Conservation (phyloP, 306 rosid species). For the Pueraria montana region DNA sequence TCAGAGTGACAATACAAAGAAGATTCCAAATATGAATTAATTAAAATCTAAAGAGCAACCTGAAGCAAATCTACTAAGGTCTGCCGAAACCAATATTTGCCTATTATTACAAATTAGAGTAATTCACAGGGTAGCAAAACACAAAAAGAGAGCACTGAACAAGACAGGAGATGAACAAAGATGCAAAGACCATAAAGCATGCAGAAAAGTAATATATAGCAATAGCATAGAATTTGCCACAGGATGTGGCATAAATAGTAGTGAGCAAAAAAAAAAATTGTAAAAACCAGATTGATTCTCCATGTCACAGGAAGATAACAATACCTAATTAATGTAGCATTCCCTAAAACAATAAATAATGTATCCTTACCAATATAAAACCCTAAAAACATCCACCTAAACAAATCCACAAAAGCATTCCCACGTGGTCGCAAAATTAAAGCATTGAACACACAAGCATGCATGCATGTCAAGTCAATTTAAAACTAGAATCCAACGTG, state of each 20-base stretch:
- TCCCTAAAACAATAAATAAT: background rate
- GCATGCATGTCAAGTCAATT: background rate
- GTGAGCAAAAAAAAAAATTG: too few relatives aligned
- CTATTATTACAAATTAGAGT: background rate
- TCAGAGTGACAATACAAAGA: background rate
- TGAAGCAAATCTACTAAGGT: constrained; percentile 18
- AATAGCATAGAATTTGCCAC: background rate
- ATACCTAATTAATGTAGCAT: background rate
- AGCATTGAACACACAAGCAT: background rate
- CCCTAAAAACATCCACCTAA: constrained; percentile 15
- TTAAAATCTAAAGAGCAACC: constrained; percentile 7
- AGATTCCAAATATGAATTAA: background rate
- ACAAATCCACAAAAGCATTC: background rate
- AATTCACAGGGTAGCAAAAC: background rate
- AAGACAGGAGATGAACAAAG: too few relatives aligned
- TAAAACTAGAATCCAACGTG: background rate
- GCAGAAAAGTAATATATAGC: background rate
- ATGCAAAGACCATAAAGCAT: background rate
- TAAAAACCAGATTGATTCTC: constrained; percentile 19
- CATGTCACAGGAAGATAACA: background rate
- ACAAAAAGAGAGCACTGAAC: background rate
- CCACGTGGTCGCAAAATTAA: constrained; percentile 1
- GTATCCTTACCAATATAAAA: background rate
- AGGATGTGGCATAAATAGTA: too few relatives aligned
- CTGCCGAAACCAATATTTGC: background rate